Evolutionary conservation across 805 yeast species (phyloP).

Genomic region (Metschnikowia amazonensis): DNA sequence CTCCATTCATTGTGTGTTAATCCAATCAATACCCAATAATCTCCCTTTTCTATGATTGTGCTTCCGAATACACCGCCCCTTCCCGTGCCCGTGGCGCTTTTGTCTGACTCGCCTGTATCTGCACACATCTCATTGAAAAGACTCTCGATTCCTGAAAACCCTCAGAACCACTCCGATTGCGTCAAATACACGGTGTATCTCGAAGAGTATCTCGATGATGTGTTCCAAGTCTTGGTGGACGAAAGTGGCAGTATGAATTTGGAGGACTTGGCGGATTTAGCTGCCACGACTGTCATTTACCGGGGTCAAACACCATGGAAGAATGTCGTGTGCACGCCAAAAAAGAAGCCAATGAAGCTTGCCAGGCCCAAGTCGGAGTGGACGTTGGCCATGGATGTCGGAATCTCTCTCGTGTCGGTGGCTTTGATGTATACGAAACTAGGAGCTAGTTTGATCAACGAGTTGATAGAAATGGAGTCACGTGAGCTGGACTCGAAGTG

Average conservation of each 20-base stretch:
- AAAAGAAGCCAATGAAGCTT: not conserved
- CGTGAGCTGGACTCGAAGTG: slow-evolving; percentile 27
- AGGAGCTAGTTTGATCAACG: slow-evolving; percentile 35
- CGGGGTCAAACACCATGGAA: not conserved
- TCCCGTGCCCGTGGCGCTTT: slow-evolving; percentile 1
- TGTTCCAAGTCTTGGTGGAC: slow-evolving; percentile 17
- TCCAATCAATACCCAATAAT: too few relatives aligned
- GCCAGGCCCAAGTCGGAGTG: slow-evolving; percentile 18
- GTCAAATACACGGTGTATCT: slow-evolving; percentile 25
- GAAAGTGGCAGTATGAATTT: not conserved
- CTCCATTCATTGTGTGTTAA: too few relatives aligned
- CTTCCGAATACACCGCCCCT: slow-evolving; percentile 34
- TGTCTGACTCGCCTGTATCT: not conserved
- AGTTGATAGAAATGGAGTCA: slow-evolving; percentile 27
- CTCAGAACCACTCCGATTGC: not conserved
- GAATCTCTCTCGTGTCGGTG: slow-evolving; percentile 22
- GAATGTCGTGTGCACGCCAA: not conserved
- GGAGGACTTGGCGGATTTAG: not conserved
- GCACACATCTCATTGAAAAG: not conserved
- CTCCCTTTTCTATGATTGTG: too few relatives aligned
- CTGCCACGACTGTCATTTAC: not conserved
- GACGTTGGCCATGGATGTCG: slow-evolving; percentile 32
- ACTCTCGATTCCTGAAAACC: not conserved
- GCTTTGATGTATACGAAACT: slow-evolving; percentile 29
- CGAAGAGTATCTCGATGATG: slow-evolving; percentile 33